These are phyloP conservation scores for Atkinsonella hypoxylon DNA, from an alignment of 2,329 filamentous ascomycete species.

Conservation along the genomic window DNA sequence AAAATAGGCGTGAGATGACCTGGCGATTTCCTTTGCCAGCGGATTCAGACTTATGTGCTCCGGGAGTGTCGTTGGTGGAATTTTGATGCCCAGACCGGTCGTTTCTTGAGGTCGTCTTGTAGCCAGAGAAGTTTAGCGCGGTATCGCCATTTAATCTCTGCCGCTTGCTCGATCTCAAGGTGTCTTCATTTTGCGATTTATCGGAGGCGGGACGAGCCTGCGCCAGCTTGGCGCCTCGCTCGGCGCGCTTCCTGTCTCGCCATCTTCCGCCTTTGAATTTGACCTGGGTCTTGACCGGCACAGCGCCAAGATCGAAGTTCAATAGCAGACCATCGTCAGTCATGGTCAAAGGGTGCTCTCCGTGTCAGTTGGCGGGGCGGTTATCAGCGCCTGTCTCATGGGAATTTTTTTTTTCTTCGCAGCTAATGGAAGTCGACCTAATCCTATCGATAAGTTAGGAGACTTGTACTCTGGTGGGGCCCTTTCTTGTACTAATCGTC, in stretches of 20 bases:
- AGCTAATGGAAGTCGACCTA: neutral
- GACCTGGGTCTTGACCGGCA: slow-evolving; percentile 46
- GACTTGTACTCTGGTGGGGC: too few species aligned
- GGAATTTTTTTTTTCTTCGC: slow-evolving; percentile 10
- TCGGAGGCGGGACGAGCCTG: slow-evolving; percentile 12
- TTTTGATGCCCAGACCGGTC: slow-evolving; percentile 5
- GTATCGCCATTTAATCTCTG: slow-evolving; percentile 25
- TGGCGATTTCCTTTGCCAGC: slow-evolving; percentile 28
- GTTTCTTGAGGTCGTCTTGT: neutral
- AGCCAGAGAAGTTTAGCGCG: slow-evolving; percentile 6
- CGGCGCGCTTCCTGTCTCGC: slow-evolving; percentile 72
- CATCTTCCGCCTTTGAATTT: slow-evolving; percentile 84
- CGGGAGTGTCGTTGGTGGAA: slow-evolving; percentile 7
- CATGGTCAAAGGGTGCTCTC: slow-evolving; percentile 38
- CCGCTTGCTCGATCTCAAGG: slow-evolving; percentile 31
- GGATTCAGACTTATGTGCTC: slow-evolving; percentile 10
- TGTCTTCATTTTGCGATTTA: slow-evolving; percentile 15
- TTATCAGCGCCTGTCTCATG: slow-evolving; percentile 2
- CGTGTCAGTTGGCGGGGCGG: slow-evolving; percentile 5
- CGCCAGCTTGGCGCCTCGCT: slow-evolving; percentile 21
- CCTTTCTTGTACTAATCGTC: too few species aligned
- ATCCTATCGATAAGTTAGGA: slow-evolving; percentile 15
- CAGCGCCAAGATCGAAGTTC: slow-evolving; percentile 73
- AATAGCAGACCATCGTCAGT: slow-evolving; percentile 90
- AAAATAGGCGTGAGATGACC: slow-evolving; percentile 84